Conservation (phyloP, 140 eudicot genomes). For the Ambrosia hybrid region DNA sequence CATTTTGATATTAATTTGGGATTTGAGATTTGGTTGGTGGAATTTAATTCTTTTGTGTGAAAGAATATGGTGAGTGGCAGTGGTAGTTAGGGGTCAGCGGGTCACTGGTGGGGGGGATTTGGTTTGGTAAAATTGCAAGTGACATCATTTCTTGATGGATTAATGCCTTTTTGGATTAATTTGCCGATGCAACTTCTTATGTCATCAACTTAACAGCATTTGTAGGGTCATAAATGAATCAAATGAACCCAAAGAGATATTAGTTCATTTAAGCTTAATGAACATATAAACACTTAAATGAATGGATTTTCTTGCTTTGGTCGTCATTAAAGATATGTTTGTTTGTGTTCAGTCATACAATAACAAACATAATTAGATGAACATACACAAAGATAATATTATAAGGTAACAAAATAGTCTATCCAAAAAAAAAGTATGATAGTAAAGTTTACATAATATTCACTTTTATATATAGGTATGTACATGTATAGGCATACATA, state of each 20-base stretch:
- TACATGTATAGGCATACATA: neutral
- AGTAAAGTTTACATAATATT: neutral
- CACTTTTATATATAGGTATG: neutral
- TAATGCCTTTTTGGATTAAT: neutral
- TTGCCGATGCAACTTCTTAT: neutral
- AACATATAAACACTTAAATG: neutral
- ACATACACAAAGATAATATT: no score
- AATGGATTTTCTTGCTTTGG: neutral
- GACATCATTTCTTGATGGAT: constrained; percentile 6
- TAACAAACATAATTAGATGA: no score
- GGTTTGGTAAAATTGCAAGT: constrained; percentile 1
- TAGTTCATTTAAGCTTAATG: neutral
- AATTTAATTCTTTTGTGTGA: neutral
- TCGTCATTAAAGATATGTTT: neutral
- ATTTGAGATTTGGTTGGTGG: constrained; percentile 3
- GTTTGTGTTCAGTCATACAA: neutral
- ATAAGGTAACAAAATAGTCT: neutral
- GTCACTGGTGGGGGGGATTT: neutral
- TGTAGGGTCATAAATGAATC: neutral
- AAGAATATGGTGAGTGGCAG: constrained; percentile 7
- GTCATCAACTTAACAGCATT: neutral
- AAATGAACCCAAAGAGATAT: neutral
- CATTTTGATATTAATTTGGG: neutral
- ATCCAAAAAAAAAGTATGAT: neutral
- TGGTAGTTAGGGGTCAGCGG: neutral